Evolutionary conservation across 73 alveolate genomes (phyloP).

Genomic region (Symbiodinium pilosum): DNA sequence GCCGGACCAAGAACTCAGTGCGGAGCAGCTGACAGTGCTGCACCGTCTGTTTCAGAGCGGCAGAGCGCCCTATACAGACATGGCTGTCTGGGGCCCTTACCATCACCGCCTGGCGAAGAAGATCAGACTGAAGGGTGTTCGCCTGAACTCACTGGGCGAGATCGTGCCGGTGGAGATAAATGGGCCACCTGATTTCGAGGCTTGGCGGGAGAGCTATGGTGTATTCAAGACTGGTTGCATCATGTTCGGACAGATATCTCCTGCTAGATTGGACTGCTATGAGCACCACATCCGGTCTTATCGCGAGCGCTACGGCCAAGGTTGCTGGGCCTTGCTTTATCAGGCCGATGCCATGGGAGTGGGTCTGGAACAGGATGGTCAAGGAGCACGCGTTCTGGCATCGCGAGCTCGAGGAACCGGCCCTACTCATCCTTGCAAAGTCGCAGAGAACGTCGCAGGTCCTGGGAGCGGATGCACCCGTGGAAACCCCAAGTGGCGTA

Average conservation of each 20-base stretch:
- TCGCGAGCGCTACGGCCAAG: conserved; percentile 23
- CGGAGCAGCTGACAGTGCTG: conserved; percentile 31
- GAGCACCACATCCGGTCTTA: conserved; percentile 26
- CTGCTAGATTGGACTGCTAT: conserved; percentile 20
- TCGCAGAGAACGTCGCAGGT: neutral
- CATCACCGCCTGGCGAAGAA: conserved; percentile 47
- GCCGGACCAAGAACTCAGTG: conserved; percentile 15
- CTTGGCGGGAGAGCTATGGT: conserved; percentile 61
- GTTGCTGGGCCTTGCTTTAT: conserved; percentile 57
- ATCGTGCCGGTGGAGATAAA: conserved; percentile 29
- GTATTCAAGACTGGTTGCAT: conserved; percentile 56
- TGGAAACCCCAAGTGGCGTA: neutral
- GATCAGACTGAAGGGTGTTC: conserved; percentile 25
- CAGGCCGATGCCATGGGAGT: conserved; percentile 89
- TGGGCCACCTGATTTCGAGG: conserved; percentile 48
- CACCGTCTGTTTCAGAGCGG: neutral
- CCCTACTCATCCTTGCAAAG: conserved; percentile 27
- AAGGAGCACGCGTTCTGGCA: neutral
- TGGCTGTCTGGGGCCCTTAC: conserved; percentile 57
- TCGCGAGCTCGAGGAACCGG: neutral
- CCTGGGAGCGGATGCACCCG: neutral
- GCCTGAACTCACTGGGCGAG: conserved; percentile 17
- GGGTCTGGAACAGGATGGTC: conserved; percentile 21
- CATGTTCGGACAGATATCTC: conserved; percentile 55
- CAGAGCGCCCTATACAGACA: conserved; percentile 46